These are phyloP conservation scores for Peniophora sp. DNA, from an alignment of 1,284 basidiomycete species.

Conservation along the genomic window DNA sequence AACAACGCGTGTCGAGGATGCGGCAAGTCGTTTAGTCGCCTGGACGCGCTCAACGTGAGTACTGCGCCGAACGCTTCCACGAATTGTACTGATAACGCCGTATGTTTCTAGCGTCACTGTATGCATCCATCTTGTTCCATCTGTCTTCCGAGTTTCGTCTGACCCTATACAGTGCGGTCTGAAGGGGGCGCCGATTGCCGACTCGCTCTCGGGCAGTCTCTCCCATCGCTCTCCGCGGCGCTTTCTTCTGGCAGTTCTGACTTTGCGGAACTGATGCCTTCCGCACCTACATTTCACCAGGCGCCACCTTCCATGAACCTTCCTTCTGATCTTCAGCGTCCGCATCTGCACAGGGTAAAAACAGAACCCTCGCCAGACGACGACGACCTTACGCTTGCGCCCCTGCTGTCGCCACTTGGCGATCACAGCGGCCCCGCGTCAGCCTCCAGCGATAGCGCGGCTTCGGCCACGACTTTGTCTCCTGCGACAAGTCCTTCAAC, in stretches of 20 bases:
- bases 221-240: background rate
- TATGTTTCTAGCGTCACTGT: conserved; percentile 24
- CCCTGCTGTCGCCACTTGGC: background rate
- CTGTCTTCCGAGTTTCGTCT: background rate
- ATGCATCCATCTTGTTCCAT: conserved; percentile 11
- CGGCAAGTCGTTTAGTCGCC: conserved; percentile 88
- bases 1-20: conserved; percentile 88
- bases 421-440: background rate
- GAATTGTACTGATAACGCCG: conserved; percentile 9
- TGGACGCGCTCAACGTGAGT: conserved; percentile 91
- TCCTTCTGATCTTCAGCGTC: background rate
- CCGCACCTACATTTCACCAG: background rate
- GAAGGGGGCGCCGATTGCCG: conserved; percentile 75
- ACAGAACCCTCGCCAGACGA: background rate
- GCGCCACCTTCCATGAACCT: background rate
- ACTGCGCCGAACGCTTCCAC: conserved; percentile 7
- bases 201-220: conserved; percentile 9
- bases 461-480: background rate
- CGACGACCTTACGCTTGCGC: background rate
- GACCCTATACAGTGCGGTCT: conserved; percentile 51
- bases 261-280: background rate
- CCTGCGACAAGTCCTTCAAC: background rate
- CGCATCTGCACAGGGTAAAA: background rate
- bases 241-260: background rate
- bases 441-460: background rate